A percentile compares a stretch with the other conserved stretches of the same genome.
Conservation (phyloP, 2,329 filamentous ascomycete species). For the Hymenoscyphus fraxineus region DNA sequence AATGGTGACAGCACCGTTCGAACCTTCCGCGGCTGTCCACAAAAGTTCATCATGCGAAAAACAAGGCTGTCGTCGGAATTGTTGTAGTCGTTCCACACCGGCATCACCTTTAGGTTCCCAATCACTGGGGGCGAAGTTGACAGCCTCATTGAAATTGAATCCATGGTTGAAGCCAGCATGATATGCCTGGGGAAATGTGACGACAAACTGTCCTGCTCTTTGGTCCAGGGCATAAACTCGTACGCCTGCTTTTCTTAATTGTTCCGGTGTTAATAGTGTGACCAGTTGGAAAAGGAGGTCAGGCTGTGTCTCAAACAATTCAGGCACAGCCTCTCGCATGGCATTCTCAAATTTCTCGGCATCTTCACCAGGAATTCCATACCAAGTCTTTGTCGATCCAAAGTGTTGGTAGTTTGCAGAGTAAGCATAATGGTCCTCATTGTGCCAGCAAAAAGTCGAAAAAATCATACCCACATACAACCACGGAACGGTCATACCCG, state of each 20-base stretch:
- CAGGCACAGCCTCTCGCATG: constrained; percentile 91
- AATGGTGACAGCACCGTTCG: constrained; percentile 62
- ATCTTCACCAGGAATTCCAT: constrained; percentile 91
- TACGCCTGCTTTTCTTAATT: constrained; percentile 88
- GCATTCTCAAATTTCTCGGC: constrained; percentile 92
- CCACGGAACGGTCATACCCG: constrained; percentile 99
- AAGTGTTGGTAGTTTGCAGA: constrained; percentile 99
- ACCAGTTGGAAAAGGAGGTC: constrained; percentile 96
- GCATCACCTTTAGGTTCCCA: constrained; percentile 91
- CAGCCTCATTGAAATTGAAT: constrained; percentile 98
- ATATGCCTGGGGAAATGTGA: constrained; percentile 95
- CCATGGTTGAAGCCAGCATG: constrained; percentile 98
- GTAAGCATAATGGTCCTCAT: constrained; percentile 96
- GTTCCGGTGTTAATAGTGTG: constrained; percentile 90
- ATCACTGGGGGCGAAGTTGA: constrained; percentile 92
- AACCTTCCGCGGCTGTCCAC: constrained; percentile 80
- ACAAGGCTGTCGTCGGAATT: constrained; percentile 87
- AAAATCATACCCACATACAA: constrained; percentile 99
- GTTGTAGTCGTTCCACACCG: constrained; percentile 80
- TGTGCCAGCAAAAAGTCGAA: constrained; percentile 99
- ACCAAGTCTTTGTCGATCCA: constrained; percentile 98
- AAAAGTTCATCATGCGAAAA: constrained; percentile 96
- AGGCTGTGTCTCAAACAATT: constrained; percentile 94
- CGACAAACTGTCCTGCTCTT: constrained; percentile 88
- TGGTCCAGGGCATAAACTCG: constrained; percentile 94